These are phyloP conservation scores for Pseudopithomyces maydicus DNA, from an alignment of 2,329 filamentous ascomycete genomes.

Conservation along the genomic window DNA sequence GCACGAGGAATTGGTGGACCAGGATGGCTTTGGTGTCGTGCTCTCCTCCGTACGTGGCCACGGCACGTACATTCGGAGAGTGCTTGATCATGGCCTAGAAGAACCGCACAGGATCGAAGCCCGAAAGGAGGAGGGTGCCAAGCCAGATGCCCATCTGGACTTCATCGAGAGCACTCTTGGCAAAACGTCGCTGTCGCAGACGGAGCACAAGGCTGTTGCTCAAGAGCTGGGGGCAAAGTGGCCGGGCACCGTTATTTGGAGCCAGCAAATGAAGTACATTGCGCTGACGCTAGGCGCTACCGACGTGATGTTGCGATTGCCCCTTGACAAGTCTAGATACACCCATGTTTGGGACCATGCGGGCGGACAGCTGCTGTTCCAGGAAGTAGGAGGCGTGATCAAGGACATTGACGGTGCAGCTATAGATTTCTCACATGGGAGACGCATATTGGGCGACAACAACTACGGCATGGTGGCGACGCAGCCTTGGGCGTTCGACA, in stretches of 20 bases:
- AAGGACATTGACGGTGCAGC: conserved; percentile 57
- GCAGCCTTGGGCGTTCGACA: conserved; percentile 31
- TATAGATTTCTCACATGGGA: conserved; percentile 52
- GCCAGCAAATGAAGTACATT: conserved; percentile 60
- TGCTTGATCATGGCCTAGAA: conserved; percentile 42
- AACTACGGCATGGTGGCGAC: conserved; percentile 44
- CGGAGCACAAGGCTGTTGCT: conserved; percentile 45
- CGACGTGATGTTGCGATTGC: conserved; percentile 56
- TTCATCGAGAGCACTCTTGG: conserved; percentile 54
- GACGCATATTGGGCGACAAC: conserved; percentile 36
- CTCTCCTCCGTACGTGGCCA: conserved; percentile 55
- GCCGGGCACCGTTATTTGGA: conserved; percentile 58
- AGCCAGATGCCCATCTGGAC: conserved; percentile 40
- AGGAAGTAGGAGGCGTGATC: conserved; percentile 57
- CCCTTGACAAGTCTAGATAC: conserved; percentile 49
- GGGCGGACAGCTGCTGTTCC: conserved; percentile 57
- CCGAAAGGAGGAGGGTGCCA: conserved; percentile 16
- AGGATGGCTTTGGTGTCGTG: conserved; percentile 48
- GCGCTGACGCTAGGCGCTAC: conserved; percentile 57
- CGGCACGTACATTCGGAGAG: conserved; percentile 49
- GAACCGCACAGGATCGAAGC: conserved; percentile 37
- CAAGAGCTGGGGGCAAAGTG: conserved; percentile 47
- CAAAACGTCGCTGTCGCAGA: conserved; percentile 44
- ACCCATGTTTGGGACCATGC: conserved; percentile 63
- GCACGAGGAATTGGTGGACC: conserved; percentile 49